Evolutionary conservation across 1,284 basidiomycete species (phyloP).

Genomic region (Filobasidium uniguttulatum): DNA sequence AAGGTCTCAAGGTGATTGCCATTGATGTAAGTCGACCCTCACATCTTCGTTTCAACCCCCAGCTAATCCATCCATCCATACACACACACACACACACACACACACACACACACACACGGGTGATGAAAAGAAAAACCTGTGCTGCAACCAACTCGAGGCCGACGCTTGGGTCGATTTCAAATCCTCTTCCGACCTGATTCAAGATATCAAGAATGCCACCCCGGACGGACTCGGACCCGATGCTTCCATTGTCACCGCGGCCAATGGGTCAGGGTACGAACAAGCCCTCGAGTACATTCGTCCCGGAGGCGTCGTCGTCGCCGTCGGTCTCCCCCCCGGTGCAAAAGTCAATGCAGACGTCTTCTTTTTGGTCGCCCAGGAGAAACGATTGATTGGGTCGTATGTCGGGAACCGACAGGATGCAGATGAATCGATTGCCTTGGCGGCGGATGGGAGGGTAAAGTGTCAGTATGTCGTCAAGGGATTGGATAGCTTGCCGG

Average conservation of each 20-base stretch:
- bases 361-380: constrained; percentile 60
- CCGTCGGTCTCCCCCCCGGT: constrained; percentile 55
- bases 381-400: constrained; percentile 55
- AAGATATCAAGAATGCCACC: constrained; percentile 42
- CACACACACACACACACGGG: constrained; percentile 54
- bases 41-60: neutral
- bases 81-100: neutral
- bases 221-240: constrained; percentile 61
- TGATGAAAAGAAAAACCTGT: constrained; percentile 57
- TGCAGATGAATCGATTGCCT: constrained; percentile 45
- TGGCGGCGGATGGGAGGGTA: constrained; percentile 14
- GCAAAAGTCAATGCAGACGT: constrained; percentile 51
- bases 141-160: constrained; percentile 55
- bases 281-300: constrained; percentile 59
- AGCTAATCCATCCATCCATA: neutral
- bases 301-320: constrained; percentile 53
- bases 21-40: constrained; percentile 42
- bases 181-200: constrained; percentile 28
- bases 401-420: constrained; percentile 62
- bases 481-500: constrained; percentile 10
- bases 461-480: constrained; percentile 9
- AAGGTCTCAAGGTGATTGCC: constrained; percentile 65
- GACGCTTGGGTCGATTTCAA: constrained; percentile 70
- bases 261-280: constrained; percentile 45
- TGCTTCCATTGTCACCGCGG: constrained; percentile 50